These are phyloP conservation scores for Lepraria neglecta DNA, from an alignment of 495 filamentous ascomycete genomes.

Conservation along the genomic window DNA sequence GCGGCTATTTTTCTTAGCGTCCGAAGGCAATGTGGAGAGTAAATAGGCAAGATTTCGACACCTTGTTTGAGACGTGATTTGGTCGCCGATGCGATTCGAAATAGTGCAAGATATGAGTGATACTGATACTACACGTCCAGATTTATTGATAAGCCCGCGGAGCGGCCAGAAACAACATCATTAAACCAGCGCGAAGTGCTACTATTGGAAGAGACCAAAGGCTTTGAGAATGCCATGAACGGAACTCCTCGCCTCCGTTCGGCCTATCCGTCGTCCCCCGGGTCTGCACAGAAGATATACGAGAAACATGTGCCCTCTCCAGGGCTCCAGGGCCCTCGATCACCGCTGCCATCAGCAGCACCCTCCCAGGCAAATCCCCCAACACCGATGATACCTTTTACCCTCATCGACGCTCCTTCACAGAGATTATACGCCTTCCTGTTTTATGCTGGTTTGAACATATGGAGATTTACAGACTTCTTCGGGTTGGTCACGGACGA, in stretches of 20 bases:
- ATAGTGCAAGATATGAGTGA: background rate
- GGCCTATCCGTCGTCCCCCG: slow-evolving; percentile 62
- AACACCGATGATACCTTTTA: slow-evolving; percentile 65
- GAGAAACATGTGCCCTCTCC: slow-evolving; percentile 32
- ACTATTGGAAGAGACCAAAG: slow-evolving; percentile 2
- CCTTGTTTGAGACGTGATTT: background rate
- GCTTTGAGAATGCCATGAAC: slow-evolving; percentile 58
- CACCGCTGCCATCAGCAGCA: slow-evolving; percentile 19
- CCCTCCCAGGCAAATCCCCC: slow-evolving; percentile 24
- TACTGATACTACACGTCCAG: background rate
- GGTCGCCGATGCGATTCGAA: background rate
- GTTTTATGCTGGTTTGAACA: slow-evolving; percentile 63
- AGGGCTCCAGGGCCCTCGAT: slow-evolving; percentile 27
- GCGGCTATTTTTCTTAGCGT: too few species aligned
- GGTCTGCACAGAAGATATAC: slow-evolving; percentile 37
- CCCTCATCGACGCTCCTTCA: slow-evolving; percentile 74
- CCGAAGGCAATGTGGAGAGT: too few species aligned
- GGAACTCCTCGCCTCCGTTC: slow-evolving; percentile 66
- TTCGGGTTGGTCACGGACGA: slow-evolving; percentile 65
- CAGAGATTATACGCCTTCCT: slow-evolving; percentile 81
- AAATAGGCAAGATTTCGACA: background rate
- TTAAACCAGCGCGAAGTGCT: background rate
- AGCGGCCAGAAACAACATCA: background rate
- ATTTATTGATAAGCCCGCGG: background rate
- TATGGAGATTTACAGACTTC: slow-evolving; percentile 83